These are phyloP conservation scores for Termitomyces bulborhizus DNA, from an alignment of 768 basidiomycete genomes.

Conservation along the genomic window DNA sequence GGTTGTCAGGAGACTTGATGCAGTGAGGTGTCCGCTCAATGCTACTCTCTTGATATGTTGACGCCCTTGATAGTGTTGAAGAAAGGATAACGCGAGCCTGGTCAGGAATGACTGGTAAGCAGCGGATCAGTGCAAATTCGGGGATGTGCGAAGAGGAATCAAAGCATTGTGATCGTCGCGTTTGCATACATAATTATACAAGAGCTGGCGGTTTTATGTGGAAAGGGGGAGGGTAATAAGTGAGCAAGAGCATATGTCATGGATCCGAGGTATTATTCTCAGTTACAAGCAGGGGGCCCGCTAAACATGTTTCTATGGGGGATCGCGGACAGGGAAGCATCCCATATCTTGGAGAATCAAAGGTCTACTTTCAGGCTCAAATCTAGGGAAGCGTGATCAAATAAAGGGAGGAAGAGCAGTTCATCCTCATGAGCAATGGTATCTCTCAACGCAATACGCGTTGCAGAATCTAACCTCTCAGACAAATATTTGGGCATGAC, in stretches of 20 bases:
- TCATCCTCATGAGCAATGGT: conserved; percentile 5
- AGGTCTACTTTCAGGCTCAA: conserved; percentile 13
- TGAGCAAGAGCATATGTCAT: too few species aligned
- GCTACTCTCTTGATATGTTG: background rate
- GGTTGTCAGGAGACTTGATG: background rate
- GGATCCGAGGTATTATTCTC: conserved; percentile 2
- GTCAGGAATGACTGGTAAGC: conserved; percentile 14
- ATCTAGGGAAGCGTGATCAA: conserved; percentile 9
- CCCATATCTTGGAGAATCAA: conserved; percentile 13
- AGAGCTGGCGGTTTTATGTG: conserved; percentile 7
- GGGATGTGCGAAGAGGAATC: background rate
- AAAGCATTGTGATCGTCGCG: background rate
- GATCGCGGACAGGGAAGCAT: conserved; percentile 10
- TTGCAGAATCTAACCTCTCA: conserved; percentile 6
- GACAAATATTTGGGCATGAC: conserved; percentile 11
- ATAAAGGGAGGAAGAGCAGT: conserved; percentile 6
- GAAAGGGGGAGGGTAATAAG: background rate
- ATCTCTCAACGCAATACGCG: background rate
- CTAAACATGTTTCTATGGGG: background rate
- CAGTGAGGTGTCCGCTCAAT: background rate
- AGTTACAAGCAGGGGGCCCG: background rate
- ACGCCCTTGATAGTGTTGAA: background rate
- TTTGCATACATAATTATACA: conserved; percentile 1
- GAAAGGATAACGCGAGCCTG: background rate
- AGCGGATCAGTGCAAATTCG: conserved; percentile 8